Evolutionary conservation across 2,329 filamentous ascomycete genomes (phyloP), one percentile per base, ranked within the genome.

Genomic region (Colletotrichum costaricense): DNA sequence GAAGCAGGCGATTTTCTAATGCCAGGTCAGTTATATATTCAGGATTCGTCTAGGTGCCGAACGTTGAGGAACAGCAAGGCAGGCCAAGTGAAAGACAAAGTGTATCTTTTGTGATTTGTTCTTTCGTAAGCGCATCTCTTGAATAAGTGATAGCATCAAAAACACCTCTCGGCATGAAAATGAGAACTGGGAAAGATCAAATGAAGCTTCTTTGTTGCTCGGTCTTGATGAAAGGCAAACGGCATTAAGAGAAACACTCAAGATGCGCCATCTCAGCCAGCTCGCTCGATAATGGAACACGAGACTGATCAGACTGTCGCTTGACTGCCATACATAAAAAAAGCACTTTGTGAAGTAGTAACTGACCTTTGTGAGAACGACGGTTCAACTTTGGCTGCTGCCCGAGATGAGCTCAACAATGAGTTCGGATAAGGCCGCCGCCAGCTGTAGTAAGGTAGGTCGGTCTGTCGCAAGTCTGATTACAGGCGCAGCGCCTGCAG

Each of bases 401-500:
- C 7, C 26, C 16, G 22, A 38, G 52, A 4, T 46, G 63, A 19
- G 46, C 35, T 56, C 49, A 71, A 30, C 2, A 22, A 9, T 46
- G 58, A 38, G 56, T 52, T 56, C 16, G 24, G 46, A 30, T 12
- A 16, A 65, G 55, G 14, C 46, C n/a, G 59, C 49, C 16, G 49
- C 28, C 54, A n/a, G 62, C 60, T 59, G 65, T 33, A 60, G 60
- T 19, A 42, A 14, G 38, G 60, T 42, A 42, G 38, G 38, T 19
- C 38, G 38, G 52, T 46, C 22, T 54, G 38, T 57, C 49, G 62
- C 56, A 56, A 66, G 56, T 22, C 63, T 35, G 55, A 58, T 35
- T 38, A 56, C 28, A 49, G 60, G 60, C 56, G 22, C 49, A 54
- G 67, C 62, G 62, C 59, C 35, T 28, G 33, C 30, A 49, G 49